These are phyloP conservation scores for Termitomyces sp. DNA, from an alignment of 768 basidiomycete species.

Conservation along the genomic window DNA sequence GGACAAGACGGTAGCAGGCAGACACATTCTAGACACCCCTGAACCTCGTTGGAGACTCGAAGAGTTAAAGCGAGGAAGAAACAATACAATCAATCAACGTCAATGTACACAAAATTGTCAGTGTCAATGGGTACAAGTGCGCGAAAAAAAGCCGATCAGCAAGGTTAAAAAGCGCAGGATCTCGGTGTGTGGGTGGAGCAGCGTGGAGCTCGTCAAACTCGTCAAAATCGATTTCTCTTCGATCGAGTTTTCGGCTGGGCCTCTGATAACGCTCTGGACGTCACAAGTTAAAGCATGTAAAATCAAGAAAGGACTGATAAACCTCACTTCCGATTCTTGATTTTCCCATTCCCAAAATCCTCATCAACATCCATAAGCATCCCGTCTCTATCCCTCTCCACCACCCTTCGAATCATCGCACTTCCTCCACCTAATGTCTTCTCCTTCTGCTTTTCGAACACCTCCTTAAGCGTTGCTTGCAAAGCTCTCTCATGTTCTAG, in stretches of 20 bases:
- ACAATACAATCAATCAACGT: neutral
- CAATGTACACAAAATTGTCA: conserved; percentile 1
- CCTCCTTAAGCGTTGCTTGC: conserved; percentile 52
- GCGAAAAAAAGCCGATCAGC: neutral
- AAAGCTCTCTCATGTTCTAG: conserved; percentile 52
- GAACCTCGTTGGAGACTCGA: neutral
- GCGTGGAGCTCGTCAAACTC: neutral
- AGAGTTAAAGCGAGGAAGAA: neutral
- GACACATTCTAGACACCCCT: neutral
- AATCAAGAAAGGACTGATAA: conserved; percentile 9
- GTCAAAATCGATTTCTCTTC: conserved; percentile 60
- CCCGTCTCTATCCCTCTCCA: conserved; percentile 22
- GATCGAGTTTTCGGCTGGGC: conserved; percentile 39
- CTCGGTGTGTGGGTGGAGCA: neutral
- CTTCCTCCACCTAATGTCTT: conserved; percentile 29
- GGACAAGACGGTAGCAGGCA: neutral
- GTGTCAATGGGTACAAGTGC: neutral
- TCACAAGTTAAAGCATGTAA: neutral
- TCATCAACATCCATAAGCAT: conserved; percentile 68
- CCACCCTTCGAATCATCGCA: conserved; percentile 11
- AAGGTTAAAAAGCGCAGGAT: neutral
- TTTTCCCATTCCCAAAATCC: conserved; percentile 34
- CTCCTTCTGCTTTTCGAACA: conserved; percentile 60
- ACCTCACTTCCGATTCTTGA: conserved; percentile 63
- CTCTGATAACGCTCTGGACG: conserved; percentile 33